Percentiles rank a stretch among this genome's conserved stretches.
These are phyloP conservation scores for Binderoboletus segoi DNA, from an alignment of 1,284 basidiomycete species.

Conservation along the genomic window DNA sequence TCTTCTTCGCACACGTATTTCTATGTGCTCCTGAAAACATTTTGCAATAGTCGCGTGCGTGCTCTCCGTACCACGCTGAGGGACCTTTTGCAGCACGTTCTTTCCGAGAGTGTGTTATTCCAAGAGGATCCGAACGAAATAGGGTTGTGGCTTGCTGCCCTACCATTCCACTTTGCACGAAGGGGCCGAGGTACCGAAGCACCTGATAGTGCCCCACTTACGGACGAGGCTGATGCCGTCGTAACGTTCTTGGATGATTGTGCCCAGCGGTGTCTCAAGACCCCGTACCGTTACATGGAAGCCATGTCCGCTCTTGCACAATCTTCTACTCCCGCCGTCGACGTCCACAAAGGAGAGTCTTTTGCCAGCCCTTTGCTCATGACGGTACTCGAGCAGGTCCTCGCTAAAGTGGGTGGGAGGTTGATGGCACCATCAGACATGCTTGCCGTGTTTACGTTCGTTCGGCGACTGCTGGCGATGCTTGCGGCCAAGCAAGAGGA, in stretches of 20 bases:
- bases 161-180: slow-evolving; percentile 43
- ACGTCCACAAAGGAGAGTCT: slow-evolving; percentile 16
- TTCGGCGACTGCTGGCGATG: slow-evolving; percentile 60
- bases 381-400: slow-evolving; percentile 76
- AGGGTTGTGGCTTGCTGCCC: slow-evolving; percentile 71
- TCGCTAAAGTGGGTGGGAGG: slow-evolving; percentile 58
- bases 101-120: slow-evolving; percentile 77
- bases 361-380: slow-evolving; percentile 73
- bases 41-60: slow-evolving; percentile 49
- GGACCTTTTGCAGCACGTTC: slow-evolving; percentile 59
- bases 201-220: slow-evolving; percentile 55
- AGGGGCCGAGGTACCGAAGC: slow-evolving; percentile 42
- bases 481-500: slow-evolving; percentile 56
- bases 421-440: slow-evolving; percentile 60
- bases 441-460: slow-evolving; percentile 62
- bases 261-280: slow-evolving; percentile 80
- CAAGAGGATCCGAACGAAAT: slow-evolving; percentile 80
- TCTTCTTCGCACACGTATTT: slow-evolving; percentile 57
- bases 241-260: slow-evolving; percentile 86
- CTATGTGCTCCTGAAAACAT: slow-evolving; percentile 68
- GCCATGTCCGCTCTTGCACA: slow-evolving; percentile 38
- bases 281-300: slow-evolving; percentile 88
- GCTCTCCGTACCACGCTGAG: slow-evolving; percentile 61
- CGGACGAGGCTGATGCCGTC: slow-evolving; percentile 62
- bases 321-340: slow-evolving; percentile 1